Percentiles rank a stretch among this genome's conserved stretches.
Evolutionary conservation across 2,329 filamentous ascomycete genomes (phyloP).

Genomic region (Cercospora sp.): DNA sequence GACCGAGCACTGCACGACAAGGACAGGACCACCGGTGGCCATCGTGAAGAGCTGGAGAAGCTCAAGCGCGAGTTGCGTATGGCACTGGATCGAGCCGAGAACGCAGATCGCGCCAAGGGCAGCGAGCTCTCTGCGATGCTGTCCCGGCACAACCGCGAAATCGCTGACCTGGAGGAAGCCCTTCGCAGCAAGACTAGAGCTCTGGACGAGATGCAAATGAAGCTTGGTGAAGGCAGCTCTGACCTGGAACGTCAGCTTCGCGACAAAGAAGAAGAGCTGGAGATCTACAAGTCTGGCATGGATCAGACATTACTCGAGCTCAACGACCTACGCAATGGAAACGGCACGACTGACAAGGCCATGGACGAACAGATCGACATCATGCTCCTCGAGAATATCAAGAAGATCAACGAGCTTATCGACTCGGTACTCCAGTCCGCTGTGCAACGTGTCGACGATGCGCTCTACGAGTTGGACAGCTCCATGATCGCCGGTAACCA

Average conservation of each 20-base stretch:
- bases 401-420: conserved; percentile 96
- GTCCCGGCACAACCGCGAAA: conserved; percentile 93
- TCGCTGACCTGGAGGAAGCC: conserved; percentile 93
- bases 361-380: conserved; percentile 90
- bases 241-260: conserved; percentile 83
- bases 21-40: conserved; percentile 79
- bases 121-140: conserved; percentile 94
- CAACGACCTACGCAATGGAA: conserved; percentile 72
- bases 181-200: conserved; percentile 82
- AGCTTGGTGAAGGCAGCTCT: conserved; percentile 74
- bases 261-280: conserved; percentile 96
- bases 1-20: conserved; percentile 92
- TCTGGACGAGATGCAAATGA: conserved; percentile 78
- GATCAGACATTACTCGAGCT: conserved; percentile 92
- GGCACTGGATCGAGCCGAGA: conserved; percentile 88
- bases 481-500: conserved; percentile 99
- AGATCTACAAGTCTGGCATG: conserved; percentile 97
- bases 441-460: conserved; percentile 91
- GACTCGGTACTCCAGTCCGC: conserved; percentile 93
- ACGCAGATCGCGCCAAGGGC: conserved; percentile 87
- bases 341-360: conserved; percentile 69
- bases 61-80: conserved; percentile 89
- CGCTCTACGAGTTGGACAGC: conserved; percentile 94
- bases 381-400: conserved; percentile 79
- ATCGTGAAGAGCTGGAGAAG: conserved; percentile 93